Conservation (phyloP, 179 eudicot species). For the Kewa caespitosa region DNA sequence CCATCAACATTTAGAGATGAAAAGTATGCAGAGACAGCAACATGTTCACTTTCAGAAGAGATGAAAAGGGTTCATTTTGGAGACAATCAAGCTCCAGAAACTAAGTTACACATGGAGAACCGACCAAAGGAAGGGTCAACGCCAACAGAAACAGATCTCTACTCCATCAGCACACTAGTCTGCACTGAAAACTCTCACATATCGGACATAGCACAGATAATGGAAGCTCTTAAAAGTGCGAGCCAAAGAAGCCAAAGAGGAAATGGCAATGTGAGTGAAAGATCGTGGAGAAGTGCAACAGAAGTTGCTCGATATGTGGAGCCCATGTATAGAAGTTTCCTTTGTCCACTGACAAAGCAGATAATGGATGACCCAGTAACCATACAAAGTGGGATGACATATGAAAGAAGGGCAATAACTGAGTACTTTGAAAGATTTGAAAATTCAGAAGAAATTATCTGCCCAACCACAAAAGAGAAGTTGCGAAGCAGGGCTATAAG, state of each 20-base stretch:
- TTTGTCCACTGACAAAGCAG: conserved; percentile 66
- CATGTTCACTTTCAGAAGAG: conserved; percentile 57
- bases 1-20: conserved; percentile 42
- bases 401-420: conserved; percentile 56
- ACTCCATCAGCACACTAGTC: conserved; percentile 39
- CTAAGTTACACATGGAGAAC: conserved; percentile 16
- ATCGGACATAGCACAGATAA: conserved; percentile 30
- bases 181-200: conserved; percentile 38
- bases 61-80: conserved; percentile 45
- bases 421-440: conserved; percentile 48
- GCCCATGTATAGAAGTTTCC: conserved; percentile 64
- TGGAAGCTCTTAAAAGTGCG: conserved; percentile 38
- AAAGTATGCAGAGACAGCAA: conserved; percentile 42
- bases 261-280: conserved; percentile 22
- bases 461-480: conserved; percentile 62
- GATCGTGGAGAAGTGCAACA: conserved; percentile 31
- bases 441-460: conserved; percentile 38
- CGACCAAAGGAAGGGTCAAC: conserved; percentile 4
- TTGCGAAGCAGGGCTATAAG: conserved; percentile 43
- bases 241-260: conserved; percentile 29
- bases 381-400: conserved; percentile 69
- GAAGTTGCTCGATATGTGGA: conserved; percentile 54
- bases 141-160: conserved; percentile 55
- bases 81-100: conserved; percentile 19
- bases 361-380: conserved; percentile 90